A percentile compares a stretch with the other conserved stretches of the same genome.
Conservation (phyloP, 2,329 filamentous ascomycete species). For the Diplodia seriata region DNA sequence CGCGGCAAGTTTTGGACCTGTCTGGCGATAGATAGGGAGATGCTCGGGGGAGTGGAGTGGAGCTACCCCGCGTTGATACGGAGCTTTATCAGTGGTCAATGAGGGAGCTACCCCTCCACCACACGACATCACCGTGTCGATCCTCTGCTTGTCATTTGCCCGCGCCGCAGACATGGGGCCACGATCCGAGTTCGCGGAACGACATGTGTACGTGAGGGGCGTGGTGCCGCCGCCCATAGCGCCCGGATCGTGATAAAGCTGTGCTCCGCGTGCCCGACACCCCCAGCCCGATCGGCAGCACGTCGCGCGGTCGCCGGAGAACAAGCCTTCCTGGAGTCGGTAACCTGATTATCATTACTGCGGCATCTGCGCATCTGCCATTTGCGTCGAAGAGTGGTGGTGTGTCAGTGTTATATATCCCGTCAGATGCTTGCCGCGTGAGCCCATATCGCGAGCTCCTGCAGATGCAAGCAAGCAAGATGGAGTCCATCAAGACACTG, state of each 20-base stretch:
- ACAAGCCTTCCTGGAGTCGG: background rate
- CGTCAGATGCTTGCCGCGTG: background rate
- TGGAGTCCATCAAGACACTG: conserved; percentile 58
- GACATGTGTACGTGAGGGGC: background rate
- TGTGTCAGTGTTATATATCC: background rate
- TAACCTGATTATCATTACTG: background rate
- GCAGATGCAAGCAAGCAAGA: conserved; percentile 34
- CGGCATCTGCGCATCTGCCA: no score
- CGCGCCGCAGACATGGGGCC: conserved; percentile 1
- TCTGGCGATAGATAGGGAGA: conserved; percentile 9
- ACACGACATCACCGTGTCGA: conserved; percentile 12
- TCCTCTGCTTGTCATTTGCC: conserved; percentile 7
- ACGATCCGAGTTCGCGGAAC: background rate
- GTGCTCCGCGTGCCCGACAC: conserved; percentile 4
- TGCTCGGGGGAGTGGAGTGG: background rate
- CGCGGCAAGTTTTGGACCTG: background rate
- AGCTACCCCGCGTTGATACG: conserved; percentile 20
- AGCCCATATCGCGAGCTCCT: background rate
- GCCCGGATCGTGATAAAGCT: conserved; percentile 5
- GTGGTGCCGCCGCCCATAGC: conserved; percentile 8
- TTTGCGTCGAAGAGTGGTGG: conserved; percentile 1
- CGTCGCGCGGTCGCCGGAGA: background rate
- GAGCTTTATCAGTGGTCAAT: conserved; percentile 20
- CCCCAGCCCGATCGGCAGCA: background rate
- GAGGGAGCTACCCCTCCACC: conserved; percentile 9